Base-by-base conservation (phyloP, 257 asterid species). In the Paulownia fortunei region DNA sequence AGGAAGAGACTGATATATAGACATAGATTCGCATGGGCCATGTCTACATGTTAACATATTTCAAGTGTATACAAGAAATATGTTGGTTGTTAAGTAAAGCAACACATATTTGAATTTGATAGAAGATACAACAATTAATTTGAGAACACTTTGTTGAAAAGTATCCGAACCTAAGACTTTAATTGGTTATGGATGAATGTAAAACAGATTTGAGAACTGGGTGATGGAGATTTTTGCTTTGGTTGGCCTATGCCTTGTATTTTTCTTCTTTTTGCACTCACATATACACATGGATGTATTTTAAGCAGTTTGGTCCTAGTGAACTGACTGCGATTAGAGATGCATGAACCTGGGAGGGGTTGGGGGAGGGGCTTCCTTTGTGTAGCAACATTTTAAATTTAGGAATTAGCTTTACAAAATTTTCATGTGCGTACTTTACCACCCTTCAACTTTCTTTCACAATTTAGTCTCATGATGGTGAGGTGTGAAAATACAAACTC, bases 1-100 rank as follows among this genome's bases (percentile, higher is more conserved):
- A 15, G 69, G 26, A 76, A 51, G 55, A 19, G 27, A n/a, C 42
- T 76, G 77, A 6, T 18, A 56, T 47, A 47, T 44, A 12, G 71
- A 3, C 54, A 68, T 47, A 16, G 0, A 68, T 11, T 19, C 15
- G 8, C 19, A 37, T 18, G 24, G 52, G 19, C 52, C 46, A 8
- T 61, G 24, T 54, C 49, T 61, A 26, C 51, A 58, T 67, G 4
- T 26, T 19, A 24, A 39, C 24, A 4, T 71, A 21, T 51, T 63
- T 47, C 4, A 77, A 49, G 36, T 64, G 42, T 10, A 65, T 15
- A 8, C 3, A 16, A 2, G 60, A 26, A 59, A 41, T 73, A 16
- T 27, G 47, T 27, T 41, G 19, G n/a, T 16, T 13, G 55, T 47
- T 47, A 56, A 19, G 63, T 56, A 21, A 24, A 55, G 32, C 10